A percentile compares a stretch with the other conserved stretches of the same genome.
These are phyloP conservation scores for Neopestalotiopsis sp. DNA, from an alignment of 2,329 filamentous ascomycete species.

Conservation along the genomic window DNA sequence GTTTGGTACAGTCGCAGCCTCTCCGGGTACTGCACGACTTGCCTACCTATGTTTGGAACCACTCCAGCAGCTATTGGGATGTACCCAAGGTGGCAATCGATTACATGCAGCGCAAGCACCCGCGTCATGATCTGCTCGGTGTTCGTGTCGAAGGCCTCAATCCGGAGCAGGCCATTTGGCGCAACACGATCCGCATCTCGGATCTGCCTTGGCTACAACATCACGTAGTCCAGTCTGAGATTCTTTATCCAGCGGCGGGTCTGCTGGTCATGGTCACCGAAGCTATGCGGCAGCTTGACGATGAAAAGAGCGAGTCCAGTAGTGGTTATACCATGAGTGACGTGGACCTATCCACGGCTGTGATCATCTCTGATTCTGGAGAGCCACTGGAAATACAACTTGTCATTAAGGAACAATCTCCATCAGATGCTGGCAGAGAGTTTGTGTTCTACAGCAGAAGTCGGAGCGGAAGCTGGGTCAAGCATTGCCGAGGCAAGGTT, in stretches of 20 bases:
- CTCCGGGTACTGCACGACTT: constrained; percentile 24
- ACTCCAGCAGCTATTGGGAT: constrained; percentile 27
- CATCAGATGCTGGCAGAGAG: neutral
- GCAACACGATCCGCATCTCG: constrained; percentile 26
- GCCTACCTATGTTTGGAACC: constrained; percentile 36
- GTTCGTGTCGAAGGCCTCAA: constrained; percentile 21
- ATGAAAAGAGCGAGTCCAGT: neutral
- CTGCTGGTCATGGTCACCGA: constrained; percentile 29
- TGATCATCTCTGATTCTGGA: constrained; percentile 3
- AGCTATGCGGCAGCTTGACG: constrained; percentile 26
- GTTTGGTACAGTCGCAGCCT: constrained; percentile 18
- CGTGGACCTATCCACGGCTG: constrained; percentile 7
- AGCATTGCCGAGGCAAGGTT: constrained; percentile 13
- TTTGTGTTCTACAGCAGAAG: constrained; percentile 15
- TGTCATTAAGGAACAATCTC: constrained; percentile 2
- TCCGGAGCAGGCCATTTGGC: constrained; percentile 27
- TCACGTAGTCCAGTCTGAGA: constrained; percentile 25
- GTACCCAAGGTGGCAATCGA: constrained; percentile 30
- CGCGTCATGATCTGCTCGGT: constrained; percentile 33
- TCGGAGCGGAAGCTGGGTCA: neutral
- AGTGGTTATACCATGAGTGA: constrained; percentile 1
- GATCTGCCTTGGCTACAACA: constrained; percentile 26
- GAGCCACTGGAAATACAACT: constrained; percentile 11
- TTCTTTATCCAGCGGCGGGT: constrained; percentile 28
- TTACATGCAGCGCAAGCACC: constrained; percentile 24